phyloP scores from a whole-genome alignment of 768 basidiomycete species.

The Scleroderma bovista region DNA sequence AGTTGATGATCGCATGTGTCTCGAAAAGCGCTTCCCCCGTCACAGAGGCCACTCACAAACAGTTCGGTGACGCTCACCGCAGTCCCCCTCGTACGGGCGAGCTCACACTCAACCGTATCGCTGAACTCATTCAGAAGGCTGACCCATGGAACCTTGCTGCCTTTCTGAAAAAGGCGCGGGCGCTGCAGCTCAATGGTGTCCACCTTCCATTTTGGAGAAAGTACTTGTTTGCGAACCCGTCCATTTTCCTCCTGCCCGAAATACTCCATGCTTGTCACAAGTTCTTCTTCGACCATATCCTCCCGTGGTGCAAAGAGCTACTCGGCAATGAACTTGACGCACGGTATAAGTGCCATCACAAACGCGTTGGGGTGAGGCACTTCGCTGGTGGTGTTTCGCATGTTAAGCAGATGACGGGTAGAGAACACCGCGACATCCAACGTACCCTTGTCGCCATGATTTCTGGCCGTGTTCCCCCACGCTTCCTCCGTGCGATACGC shows the following conservation, averaged over 20 bases:
- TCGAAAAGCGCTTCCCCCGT: neutral
- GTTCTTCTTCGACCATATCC: neutral
- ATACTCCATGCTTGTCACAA: neutral
- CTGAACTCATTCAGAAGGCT: neutral
- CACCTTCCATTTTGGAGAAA: neutral
- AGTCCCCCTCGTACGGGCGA: neutral
- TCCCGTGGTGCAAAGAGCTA: neutral
- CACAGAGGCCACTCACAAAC: neutral
- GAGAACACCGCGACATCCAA: neutral
- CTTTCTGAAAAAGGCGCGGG: neutral
- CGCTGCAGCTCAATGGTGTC: neutral
- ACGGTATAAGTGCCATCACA: neutral
- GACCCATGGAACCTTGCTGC: neutral
- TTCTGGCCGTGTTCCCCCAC: neutral
- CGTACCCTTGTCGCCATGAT: neutral
- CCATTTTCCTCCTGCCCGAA: neutral
- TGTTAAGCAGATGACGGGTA: neutral
- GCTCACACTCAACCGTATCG: neutral
- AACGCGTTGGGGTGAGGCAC: neutral
- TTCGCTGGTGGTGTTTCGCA: neutral
- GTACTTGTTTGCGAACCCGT: neutral
- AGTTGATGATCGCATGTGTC: neutral
- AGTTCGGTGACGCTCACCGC: neutral
- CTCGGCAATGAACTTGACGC: neutral
- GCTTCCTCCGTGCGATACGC: neutral